Evolutionary conservation across 2,329 filamentous ascomycete genomes (phyloP).

Genomic region (Ascocoryne sarcoides): DNA sequence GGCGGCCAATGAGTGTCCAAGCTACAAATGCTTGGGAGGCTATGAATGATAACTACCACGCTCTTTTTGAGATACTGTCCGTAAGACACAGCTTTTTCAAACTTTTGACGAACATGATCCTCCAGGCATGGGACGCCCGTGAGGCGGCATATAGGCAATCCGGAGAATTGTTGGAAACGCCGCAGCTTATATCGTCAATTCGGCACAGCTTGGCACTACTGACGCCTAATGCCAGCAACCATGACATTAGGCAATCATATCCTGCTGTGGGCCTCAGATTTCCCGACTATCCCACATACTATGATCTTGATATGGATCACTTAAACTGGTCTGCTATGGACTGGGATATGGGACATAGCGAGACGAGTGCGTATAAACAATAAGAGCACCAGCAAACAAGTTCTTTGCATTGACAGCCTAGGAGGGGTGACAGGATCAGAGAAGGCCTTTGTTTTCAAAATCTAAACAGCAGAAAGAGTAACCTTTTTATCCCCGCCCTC

Average conservation of each 20-base stretch:
- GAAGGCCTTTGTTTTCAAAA: too few relatives aligned
- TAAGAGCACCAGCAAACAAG: too few relatives aligned
- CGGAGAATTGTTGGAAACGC: slow-evolving; percentile 13
- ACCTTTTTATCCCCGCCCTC: too few relatives aligned
- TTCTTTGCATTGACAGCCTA: too few relatives aligned
- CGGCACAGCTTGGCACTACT: slow-evolving; percentile 11
- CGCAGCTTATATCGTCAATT: slow-evolving; percentile 20
- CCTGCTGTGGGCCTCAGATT: slow-evolving; percentile 1
- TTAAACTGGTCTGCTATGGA: slow-evolving; percentile 25
- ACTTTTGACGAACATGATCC: slow-evolving; percentile 17
- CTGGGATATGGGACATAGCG: too few relatives aligned
- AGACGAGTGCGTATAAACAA: too few relatives aligned
- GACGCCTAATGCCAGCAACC: slow-evolving; percentile 2
- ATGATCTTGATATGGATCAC: slow-evolving; percentile 19
- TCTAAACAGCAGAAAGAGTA: too few relatives aligned
- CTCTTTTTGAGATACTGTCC: slow-evolving; percentile 12
- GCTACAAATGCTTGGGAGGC: slow-evolving; percentile 24
- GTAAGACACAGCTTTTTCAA: slow-evolving; percentile 14
- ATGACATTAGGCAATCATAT: not conserved
- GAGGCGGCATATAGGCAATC: slow-evolving; percentile 12
- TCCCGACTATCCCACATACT: slow-evolving; percentile 10
- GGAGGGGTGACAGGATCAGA: too few relatives aligned
- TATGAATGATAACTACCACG: slow-evolving; percentile 22
- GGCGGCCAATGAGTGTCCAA: slow-evolving; percentile 18
- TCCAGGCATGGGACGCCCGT: slow-evolving; percentile 22